phyloP scores from a whole-genome alignment of 768 basidiomycete genomes.

The Hemileccinum impolitum region DNA sequence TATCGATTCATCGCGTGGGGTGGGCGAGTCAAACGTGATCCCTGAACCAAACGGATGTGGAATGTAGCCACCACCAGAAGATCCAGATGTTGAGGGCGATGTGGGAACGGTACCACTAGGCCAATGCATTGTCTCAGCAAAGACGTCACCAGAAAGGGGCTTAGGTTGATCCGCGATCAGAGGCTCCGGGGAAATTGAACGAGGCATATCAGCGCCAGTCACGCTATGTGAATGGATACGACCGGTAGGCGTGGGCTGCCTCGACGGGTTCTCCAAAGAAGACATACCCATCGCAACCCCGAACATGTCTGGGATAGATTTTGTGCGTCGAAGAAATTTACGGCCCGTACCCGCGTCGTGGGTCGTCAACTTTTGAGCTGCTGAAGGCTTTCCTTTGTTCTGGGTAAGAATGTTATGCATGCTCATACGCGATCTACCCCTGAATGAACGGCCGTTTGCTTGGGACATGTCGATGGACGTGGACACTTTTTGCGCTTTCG shows the following conservation, averaged over 20 bases:
- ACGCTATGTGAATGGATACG: constrained; percentile 79
- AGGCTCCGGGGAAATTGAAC: constrained; percentile 27
- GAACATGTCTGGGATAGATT: constrained; percentile 65
- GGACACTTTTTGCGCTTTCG: constrained; percentile 32
- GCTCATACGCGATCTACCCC: constrained; percentile 65
- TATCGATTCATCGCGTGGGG: constrained; percentile 41
- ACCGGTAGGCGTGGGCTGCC: constrained; percentile 37
- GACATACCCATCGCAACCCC: constrained; percentile 21
- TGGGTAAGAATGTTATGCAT: constrained; percentile 55
- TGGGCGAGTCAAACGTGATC: constrained; percentile 59
- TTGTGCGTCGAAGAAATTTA: constrained; percentile 63
- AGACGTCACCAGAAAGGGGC: constrained; percentile 46
- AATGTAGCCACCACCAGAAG: constrained; percentile 30
- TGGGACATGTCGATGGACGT: constrained; percentile 32
- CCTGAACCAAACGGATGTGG: constrained; percentile 61
- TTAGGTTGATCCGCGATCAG: constrained; percentile 28
- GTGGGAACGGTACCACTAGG: constrained; percentile 31
- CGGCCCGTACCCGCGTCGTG: constrained; percentile 37
- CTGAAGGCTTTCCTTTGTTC: constrained; percentile 45
- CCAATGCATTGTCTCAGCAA: constrained; percentile 68
- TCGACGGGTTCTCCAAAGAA: constrained; percentile 32
- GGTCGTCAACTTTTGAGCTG: constrained; percentile 17
- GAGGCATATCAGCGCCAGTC: constrained; percentile 63
- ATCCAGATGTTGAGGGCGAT: constrained; percentile 31
- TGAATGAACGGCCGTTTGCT: constrained; percentile 36